Evolutionary conservation across 441 rosid species (phyloP).

Genomic region (Omphalea diandra): DNA sequence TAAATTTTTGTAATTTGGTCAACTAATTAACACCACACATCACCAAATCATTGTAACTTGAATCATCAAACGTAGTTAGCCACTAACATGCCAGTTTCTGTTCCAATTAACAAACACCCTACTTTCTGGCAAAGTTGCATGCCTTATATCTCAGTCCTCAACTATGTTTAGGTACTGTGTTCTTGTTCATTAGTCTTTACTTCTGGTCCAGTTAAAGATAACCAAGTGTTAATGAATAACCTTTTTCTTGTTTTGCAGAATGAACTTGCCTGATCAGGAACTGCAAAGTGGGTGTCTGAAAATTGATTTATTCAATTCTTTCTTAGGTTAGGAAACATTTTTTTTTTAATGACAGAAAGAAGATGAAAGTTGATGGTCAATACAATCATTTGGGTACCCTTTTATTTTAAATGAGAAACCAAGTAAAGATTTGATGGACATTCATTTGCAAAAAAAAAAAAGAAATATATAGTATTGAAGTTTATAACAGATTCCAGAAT

Average conservation of each 20-base stretch:
- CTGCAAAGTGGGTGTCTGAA: slow-evolving; percentile 44
- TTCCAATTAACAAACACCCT: slow-evolving; percentile 24
- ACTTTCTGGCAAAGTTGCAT: slow-evolving; percentile 20
- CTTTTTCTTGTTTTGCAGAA: slow-evolving; percentile 33
- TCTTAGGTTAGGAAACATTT: slow-evolving; percentile 39
- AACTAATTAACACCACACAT: slow-evolving; percentile 38
- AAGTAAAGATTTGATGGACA: slow-evolving; percentile 26
- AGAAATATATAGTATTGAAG: slow-evolving; percentile 29
- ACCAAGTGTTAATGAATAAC: slow-evolving; percentile 19
- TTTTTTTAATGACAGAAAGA: slow-evolving; percentile 29
- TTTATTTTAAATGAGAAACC: slow-evolving; percentile 31
- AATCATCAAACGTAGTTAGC: slow-evolving; percentile 21
- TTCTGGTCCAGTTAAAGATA: slow-evolving; percentile 4
- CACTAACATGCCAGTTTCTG: slow-evolving; percentile 26
- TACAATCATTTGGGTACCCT: slow-evolving; percentile 37
- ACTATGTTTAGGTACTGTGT: slow-evolving; percentile 37
- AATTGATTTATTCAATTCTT: slow-evolving; percentile 52
- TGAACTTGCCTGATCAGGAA: slow-evolving; percentile 37
- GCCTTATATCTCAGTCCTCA: slow-evolving; percentile 16
- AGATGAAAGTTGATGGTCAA: slow-evolving; percentile 34
- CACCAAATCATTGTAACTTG: slow-evolving; percentile 28
- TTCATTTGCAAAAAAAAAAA: slow-evolving; percentile 28
- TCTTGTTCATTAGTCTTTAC: slow-evolving; percentile 13
- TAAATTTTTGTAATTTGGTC: slow-evolving; percentile 37
- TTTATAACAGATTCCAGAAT: slow-evolving; percentile 31